Base-by-base conservation (phyloP, 257 asterid genomes). In the Scutellaria minor region DNA sequence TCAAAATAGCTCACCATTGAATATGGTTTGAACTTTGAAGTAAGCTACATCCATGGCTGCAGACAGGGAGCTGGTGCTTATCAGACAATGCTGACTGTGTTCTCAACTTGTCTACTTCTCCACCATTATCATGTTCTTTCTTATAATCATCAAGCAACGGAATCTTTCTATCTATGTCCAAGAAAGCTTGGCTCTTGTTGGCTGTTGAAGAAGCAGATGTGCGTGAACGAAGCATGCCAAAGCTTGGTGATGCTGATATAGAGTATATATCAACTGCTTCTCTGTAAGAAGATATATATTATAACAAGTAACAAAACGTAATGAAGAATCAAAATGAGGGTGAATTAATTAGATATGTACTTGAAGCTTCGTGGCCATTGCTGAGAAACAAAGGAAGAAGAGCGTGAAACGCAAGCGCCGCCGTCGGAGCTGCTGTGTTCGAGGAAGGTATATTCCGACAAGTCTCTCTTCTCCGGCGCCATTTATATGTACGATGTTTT, bases 341-440 rank as follows among this genome's bases (percentile, higher is more conserved):
- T 24, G 27, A 24, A 24, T 24, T 24, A 18, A 24, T 24, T 24
- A 24, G 27, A 24, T 24, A 24, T 3, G 0, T 77, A 92, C 98
- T 89, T 90, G 87, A 87, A 82, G 83, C 98, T 93, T 84, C 89
- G 96, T 66, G 98, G 98, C 98, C 97, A 93, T 74, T 87, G 95
- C 53, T 87, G 96, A 14, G 91, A 84, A 74, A 70, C 66, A 54
- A 78, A 51, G 6, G 96, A 87, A 31, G 85, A 79, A 58, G 84
- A 74, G 48, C 78, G 77, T 7, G 85, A 82, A 68, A 51, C 54
- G 40, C 11, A 6, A 1, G 15, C 40, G 20, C 45, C 72, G 7
- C 62, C 76, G 0, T 83, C 76, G 18, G 41, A 77, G 63, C 69
- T 85, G 51, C 35, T 77, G 41, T 70, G 81, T 18, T 72, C 82